Base-by-base conservation (phyloP, 2,329 filamentous ascomycete genomes). In the Botrytis sinoallii region DNA sequence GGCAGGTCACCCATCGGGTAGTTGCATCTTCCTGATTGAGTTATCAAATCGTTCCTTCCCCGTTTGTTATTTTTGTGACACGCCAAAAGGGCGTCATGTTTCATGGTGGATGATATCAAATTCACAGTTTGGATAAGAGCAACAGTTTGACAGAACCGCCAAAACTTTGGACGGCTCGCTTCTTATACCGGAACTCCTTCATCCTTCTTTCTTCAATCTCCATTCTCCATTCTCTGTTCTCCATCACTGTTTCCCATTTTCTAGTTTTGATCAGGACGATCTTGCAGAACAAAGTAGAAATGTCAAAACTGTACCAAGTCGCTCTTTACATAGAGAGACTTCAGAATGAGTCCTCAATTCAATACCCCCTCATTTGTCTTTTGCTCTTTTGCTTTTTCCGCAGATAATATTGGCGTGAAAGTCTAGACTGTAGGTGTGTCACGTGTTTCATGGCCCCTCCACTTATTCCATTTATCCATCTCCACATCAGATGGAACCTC, bases 1-100 rank as follows among this genome's bases (percentile, higher is more conserved):
- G 61, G 25, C 16, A 42, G 16, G 35, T 57, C 48, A 69, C 38
- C 12, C 57, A 20, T 32, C 48, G 66, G 66, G 48, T 69, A 69
- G 66, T 42, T 69, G 48, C 66, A 68, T 57, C 66, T 57, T 69
- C 38, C 66, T 25, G 29, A 35, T 42, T 57, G 35, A 69, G 48
- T 42, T 57, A 44, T 59, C 38, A 69, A 25, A 25, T 42, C 20
- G 66, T 32, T 25, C 66, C 57, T 69, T 69, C 48, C 66, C 48
- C 38, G 20, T 69, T 57, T 57, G 66, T 25, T 44, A 20, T 32
- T 57, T 32, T 57, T 12, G 38, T 57, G 48, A 25, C 66, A 69
- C 38, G 8, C 10, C 12, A 66, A 52, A 55, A 8, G 22, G 35
- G 29, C 35, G 46, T 5, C 35, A 14, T 20, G 9, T 46, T 52